Conservation (phyloP, 73 alveolate genomes). For the Paramecium primaurelia region DNA sequence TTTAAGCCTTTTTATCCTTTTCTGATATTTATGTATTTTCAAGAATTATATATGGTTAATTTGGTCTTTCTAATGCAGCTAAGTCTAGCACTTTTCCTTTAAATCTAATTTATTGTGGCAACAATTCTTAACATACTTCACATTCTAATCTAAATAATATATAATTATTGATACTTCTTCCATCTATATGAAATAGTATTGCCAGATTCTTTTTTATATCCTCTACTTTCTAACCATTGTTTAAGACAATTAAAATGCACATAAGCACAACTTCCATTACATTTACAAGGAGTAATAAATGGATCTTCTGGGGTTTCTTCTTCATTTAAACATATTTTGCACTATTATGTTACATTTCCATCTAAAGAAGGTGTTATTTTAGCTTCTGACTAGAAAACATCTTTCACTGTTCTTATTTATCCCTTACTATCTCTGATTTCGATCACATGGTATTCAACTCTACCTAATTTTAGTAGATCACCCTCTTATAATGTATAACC, state of each 20-base stretch:
- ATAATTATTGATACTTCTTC: slow-evolving; percentile 52
- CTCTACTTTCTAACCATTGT: slow-evolving; percentile 73
- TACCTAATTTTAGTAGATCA: slow-evolving; percentile 80
- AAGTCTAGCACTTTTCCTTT: slow-evolving; percentile 67
- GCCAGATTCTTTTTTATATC: slow-evolving; percentile 48
- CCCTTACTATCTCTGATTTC: slow-evolving; percentile 61
- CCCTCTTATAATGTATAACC: slow-evolving; percentile 64
- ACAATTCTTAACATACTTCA: slow-evolving; percentile 82
- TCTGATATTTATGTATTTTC: slow-evolving; percentile 65
- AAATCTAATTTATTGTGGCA: slow-evolving; percentile 73
- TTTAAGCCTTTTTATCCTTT: slow-evolving; percentile 69
- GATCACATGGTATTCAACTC: slow-evolving; percentile 75
- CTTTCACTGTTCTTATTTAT: not conserved
- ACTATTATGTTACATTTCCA: slow-evolving; percentile 31
- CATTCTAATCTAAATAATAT: slow-evolving; percentile 64
- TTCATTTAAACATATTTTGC: slow-evolving; percentile 69
- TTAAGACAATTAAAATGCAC: slow-evolving; percentile 79
- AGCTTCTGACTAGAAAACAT: slow-evolving; percentile 3
- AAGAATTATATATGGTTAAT: slow-evolving; percentile 70
- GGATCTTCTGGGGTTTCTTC: slow-evolving; percentile 70
- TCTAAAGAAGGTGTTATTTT: not conserved
- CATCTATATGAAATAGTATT: slow-evolving; percentile 61
- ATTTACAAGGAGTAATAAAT: slow-evolving; percentile 79
- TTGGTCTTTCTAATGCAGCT: slow-evolving; percentile 68
- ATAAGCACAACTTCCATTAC: slow-evolving; percentile 75